Evolutionary conservation across 345 rosid species (phyloP), one percentile per base, ranked within the genome.

Genomic region (Triadica sebifera): DNA sequence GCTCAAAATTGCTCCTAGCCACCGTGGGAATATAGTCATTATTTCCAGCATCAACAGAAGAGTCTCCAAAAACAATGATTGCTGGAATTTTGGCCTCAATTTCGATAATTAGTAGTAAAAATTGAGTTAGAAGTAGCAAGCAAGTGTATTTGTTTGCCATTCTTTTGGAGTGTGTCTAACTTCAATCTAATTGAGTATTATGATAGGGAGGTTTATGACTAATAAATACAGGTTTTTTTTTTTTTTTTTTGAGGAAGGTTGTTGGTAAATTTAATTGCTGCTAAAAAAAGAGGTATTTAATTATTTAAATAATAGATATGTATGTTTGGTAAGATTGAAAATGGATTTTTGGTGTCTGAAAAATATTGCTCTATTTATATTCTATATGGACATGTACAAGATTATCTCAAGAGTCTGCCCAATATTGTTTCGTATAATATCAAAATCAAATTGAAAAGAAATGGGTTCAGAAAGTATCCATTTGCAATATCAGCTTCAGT

Each of bases 11-110:
- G 62, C 80, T 77, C 67, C 76, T 49, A 2, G 76, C 76, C 63
- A 77, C n/a, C 3, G 80, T 77, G 1, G 80, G 69, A 38, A 77
- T 77, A 10, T 65, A 66, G 24, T 77, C 63, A 50, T 77, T 77
- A 50, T 77, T 77, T 10, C 80, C 80, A 22, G 80, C 68, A 77
- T 77, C 80, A 9, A 77, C 80, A 0, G 80, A 65, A 8, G 80
- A 77, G 63, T 77, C 80, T 12, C 80, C 80, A 50, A 77, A 77
- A 0, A 77, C 75, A 3, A 77, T 67, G 10, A 77, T 22, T 3
- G 76, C 80, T 0, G 80, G 73, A 22, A 77, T 24, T 67, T 77
- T 72, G 16, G 80, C 80, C 19, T 65, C n/a, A 52, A 24, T 77
- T 55, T 20, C 45, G 5, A 37, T 3, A 1, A 43, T 38, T 16